Base-by-base conservation (phyloP, 306 rosid genomes). In the Acacia melanoxylon region DNA sequence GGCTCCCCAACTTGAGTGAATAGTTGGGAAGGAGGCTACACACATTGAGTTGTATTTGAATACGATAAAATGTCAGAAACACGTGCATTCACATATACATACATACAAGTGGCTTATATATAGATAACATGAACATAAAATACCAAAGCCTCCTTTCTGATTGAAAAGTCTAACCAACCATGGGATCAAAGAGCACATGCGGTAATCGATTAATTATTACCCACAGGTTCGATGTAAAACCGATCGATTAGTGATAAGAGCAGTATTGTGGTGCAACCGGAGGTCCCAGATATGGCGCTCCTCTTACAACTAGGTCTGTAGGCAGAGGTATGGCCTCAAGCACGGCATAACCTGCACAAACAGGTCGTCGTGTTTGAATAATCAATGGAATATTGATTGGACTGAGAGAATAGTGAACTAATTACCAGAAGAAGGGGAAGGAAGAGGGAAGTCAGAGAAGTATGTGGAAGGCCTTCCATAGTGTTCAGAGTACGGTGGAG, bases 381-480 rank as follows among this genome's bases (percentile, higher is more conserved):
- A 31, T 65, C 42, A 65, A 16, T 14, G 33, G 67, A 61, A 4
- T 14, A 1, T 33, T 37, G 70, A 17, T 6, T 65, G 44, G 24
- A 31, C 3, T 65, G 70, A 37, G 33, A 65, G 22, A 8, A 6
- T 6, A 37, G 41, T 37, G 41, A 37, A 16, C 14, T 20, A 16
- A 31, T 15, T 81, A 89, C 95, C 93, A 1, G 86, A 80, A 19
- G 80, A 82, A 75, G 87, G 84, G 13, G 78, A 78, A 75, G 87
- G 84, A 31, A 92, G 51, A 27, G 91, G 89, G 45, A 77, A n/a
- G n/a, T 87, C 88, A 15, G 81, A 86, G 84, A 74, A 92, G 77
- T 92, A 92, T 77, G 94, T 86, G 68, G 88, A 92, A 27, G 85
- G 90, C 81, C 97, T 88, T 77, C 86, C 91, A 54, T 61, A 82